Conservation (phyloP, 2,329 filamentous ascomycete species). For the Leptodontidium sp. region DNA sequence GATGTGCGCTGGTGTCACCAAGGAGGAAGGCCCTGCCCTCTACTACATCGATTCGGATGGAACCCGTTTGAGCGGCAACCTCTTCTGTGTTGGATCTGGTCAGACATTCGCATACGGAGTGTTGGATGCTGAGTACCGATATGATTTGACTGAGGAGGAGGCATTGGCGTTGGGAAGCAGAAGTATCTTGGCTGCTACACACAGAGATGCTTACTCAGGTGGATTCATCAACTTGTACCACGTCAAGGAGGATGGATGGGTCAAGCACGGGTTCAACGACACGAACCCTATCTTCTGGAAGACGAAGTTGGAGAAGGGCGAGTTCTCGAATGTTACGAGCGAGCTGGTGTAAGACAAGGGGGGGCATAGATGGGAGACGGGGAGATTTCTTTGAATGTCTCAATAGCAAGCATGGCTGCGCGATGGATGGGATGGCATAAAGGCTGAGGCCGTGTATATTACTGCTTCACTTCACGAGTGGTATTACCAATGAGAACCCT, state of each 20-base stretch:
- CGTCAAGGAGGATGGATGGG: constrained; percentile 98
- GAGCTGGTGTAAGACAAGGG: constrained; percentile 43
- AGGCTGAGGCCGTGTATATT: constrained; percentile 42
- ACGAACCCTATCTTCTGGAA: constrained; percentile 99
- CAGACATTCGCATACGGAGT: constrained; percentile 99
- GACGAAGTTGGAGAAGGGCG: constrained; percentile 97
- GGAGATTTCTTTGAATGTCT: constrained; percentile 43
- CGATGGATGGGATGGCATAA: constrained; percentile 32
- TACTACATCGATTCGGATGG: constrained; percentile 99
- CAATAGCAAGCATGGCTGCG: constrained; percentile 44
- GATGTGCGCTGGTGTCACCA: constrained; percentile 97
- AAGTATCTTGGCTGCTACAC: constrained; percentile 94
- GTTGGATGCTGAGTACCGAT: constrained; percentile 92
- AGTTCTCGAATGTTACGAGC: constrained; percentile 70
- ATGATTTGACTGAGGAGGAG: constrained; percentile 86
- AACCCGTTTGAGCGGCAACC: constrained; percentile 88
- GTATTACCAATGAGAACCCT: constrained; percentile 38
- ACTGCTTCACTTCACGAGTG: constrained; percentile 43
- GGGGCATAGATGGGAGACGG: constrained; percentile 22
- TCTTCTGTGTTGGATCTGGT: constrained; percentile 97
- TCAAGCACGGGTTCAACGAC: constrained; percentile 97
- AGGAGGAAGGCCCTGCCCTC: constrained; percentile 92
- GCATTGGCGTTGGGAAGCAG: constrained; percentile 89
- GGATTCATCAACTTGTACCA: constrained; percentile 99
- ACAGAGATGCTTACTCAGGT: constrained; percentile 98